Conservation (phyloP, 2,329 filamentous ascomycete genomes). For the Verticillium dahliae region DNA sequence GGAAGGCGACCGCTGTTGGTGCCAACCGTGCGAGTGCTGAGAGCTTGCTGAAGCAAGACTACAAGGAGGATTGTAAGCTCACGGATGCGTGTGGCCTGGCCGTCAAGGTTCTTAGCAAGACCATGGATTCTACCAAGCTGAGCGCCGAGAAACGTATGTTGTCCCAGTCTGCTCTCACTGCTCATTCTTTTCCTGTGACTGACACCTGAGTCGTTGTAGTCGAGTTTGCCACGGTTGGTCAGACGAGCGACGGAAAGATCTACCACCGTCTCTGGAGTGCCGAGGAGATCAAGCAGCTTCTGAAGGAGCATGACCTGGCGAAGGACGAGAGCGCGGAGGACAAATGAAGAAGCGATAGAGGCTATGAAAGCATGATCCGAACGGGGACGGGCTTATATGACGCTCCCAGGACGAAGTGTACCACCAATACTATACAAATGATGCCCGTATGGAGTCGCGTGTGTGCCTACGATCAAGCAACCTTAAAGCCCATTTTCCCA, state of each 20-base stretch:
- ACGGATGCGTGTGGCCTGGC: slow-evolving; percentile 96
- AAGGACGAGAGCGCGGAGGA: slow-evolving; percentile 74
- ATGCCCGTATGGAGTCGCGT: not conserved
- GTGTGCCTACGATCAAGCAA: not conserved
- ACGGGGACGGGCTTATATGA: not conserved
- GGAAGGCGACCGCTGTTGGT: slow-evolving; percentile 97
- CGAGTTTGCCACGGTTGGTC: slow-evolving; percentile 96
- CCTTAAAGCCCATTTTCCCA: too few species aligned
- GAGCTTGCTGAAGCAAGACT: slow-evolving; percentile 96
- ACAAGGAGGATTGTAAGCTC: slow-evolving; percentile 95
- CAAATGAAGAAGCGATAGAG: slow-evolving; percentile 32
- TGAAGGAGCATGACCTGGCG: slow-evolving; percentile 92
- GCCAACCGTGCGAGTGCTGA: slow-evolving; percentile 98
- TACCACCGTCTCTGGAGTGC: slow-evolving; percentile 97
- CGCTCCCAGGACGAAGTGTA: not conserved
- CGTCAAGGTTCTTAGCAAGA: slow-evolving; percentile 99
- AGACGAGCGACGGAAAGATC: slow-evolving; percentile 90
- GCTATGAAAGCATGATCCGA: not conserved
- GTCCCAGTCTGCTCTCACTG: slow-evolving; percentile 19
- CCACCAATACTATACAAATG: not conserved
- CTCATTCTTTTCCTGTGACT: slow-evolving; percentile 4
- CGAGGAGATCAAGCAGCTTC: slow-evolving; percentile 87
- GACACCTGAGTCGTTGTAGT: slow-evolving; percentile 46
- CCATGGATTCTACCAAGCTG: slow-evolving; percentile 98
- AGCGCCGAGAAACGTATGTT: slow-evolving; percentile 96